Evolutionary conservation across 1,284 basidiomycete species (phyloP).

Genomic region (Apiotrichum sp.): DNA sequence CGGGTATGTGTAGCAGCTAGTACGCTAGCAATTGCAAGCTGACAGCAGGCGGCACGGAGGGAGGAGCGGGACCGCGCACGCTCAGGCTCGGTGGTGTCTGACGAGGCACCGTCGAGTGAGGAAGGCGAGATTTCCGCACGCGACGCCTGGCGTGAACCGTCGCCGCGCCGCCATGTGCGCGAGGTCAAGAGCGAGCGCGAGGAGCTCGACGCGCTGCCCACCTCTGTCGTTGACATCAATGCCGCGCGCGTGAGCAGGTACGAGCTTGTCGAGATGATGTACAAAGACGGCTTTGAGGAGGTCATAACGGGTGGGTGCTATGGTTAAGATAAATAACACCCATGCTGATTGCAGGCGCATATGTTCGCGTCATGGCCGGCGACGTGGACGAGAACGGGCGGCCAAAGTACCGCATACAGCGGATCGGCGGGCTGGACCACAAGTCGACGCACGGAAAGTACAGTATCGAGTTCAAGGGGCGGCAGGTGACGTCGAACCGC

Average conservation of each 20-base stretch:
- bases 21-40: background rate
- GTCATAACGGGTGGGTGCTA: constrained; percentile 22
- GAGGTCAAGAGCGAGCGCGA: constrained; percentile 61
- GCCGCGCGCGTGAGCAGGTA: constrained; percentile 71
- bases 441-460: constrained; percentile 52
- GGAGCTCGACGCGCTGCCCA: constrained; percentile 59
- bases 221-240: constrained; percentile 58
- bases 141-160: constrained; percentile 52
- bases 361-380: constrained; percentile 68
- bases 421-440: constrained; percentile 49
- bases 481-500: constrained; percentile 52
- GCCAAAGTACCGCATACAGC: constrained; percentile 75
- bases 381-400: constrained; percentile 51
- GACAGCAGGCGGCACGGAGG: constrained; percentile 21
- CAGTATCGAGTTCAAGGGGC: constrained; percentile 59
- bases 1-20: constrained; percentile 17
- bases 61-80: constrained; percentile 55
- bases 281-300: constrained; percentile 28
- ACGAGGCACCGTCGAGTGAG: constrained; percentile 33
- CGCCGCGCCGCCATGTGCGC: constrained; percentile 8
- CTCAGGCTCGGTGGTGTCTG: constrained; percentile 24
- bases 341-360: constrained; percentile 56
- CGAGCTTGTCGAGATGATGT: constrained; percentile 57
- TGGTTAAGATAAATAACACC: no score
- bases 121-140: constrained; percentile 67